These are phyloP conservation scores for Gyromitra esculenta DNA, from an alignment of 2,329 filamentous ascomycete genomes.

Conservation along the genomic window DNA sequence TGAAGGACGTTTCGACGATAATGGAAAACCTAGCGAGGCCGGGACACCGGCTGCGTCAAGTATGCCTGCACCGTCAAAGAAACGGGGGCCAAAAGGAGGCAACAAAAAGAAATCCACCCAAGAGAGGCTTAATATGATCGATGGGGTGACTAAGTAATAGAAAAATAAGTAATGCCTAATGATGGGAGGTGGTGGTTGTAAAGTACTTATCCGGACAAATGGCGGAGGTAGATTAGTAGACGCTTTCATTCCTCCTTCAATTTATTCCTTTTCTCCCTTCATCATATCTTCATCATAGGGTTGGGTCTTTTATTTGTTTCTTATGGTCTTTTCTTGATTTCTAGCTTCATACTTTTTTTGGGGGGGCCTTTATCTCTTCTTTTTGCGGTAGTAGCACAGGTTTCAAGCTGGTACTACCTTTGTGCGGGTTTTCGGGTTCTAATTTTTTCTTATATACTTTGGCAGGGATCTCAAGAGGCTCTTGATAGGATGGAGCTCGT, in stretches of 20 bases:
- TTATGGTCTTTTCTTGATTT: background rate
- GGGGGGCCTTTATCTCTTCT: slow-evolving; percentile 33
- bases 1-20: slow-evolving; percentile 97
- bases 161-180: slow-evolving; percentile 48
- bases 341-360: slow-evolving; percentile 30
- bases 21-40: slow-evolving; percentile 82
- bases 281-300: slow-evolving; percentile 31
- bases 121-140: slow-evolving; percentile 74
- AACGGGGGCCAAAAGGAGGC: slow-evolving; percentile 68
- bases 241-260: slow-evolving; percentile 13
- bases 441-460: slow-evolving; percentile 38
- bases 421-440: slow-evolving; percentile 32
- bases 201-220: slow-evolving; percentile 36
- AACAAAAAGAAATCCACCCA: slow-evolving; percentile 75
- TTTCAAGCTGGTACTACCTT: slow-evolving; percentile 27
- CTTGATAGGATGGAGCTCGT: slow-evolving; percentile 41
- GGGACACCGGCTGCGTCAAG: slow-evolving; percentile 77
- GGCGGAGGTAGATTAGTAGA: slow-evolving; percentile 45
- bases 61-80: slow-evolving; percentile 64
- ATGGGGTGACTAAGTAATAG: slow-evolving; percentile 62
- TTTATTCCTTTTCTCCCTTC: slow-evolving; percentile 22
- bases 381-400: slow-evolving; percentile 36
- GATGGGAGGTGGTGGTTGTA: slow-evolving; percentile 35
- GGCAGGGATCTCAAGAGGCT: slow-evolving; percentile 42
- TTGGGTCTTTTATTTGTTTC: slow-evolving; percentile 33